Evolutionary conservation across 371 early-diverging fungal genomes (phyloP).

Genomic region (Mortierella sp.): DNA sequence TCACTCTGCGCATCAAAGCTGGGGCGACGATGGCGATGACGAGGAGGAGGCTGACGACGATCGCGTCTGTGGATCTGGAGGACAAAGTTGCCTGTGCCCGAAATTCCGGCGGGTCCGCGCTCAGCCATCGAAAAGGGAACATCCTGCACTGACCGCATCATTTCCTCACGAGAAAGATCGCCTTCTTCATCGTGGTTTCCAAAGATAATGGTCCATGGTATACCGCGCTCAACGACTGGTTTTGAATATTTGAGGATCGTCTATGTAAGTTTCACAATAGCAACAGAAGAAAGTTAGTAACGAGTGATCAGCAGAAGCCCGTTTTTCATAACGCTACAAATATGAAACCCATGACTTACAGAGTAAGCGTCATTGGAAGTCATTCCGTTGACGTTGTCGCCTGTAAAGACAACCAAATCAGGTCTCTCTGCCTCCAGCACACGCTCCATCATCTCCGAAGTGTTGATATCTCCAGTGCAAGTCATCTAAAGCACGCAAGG

Average conservation of each 20-base stretch:
- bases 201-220: conserved; percentile 70
- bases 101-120: conserved; percentile 61
- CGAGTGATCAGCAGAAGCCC: neutral
- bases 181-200: conserved; percentile 71
- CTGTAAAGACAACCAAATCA: conserved; percentile 68
- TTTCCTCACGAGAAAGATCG: conserved; percentile 65
- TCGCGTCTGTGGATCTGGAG: conserved; percentile 49
- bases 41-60: conserved; percentile 3
- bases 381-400: conserved; percentile 68
- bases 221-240: conserved; percentile 61
- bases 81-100: conserved; percentile 66
- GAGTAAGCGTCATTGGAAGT: conserved; percentile 51
- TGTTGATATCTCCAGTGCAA: conserved; percentile 64
- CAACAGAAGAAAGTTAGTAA: neutral
- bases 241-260: conserved; percentile 64
- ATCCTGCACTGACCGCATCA: conserved; percentile 60
- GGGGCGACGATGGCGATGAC: neutral
- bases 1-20: neutral
- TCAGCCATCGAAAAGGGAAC: conserved; percentile 64
- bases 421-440: conserved; percentile 65
- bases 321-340: too few relatives aligned
- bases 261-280: conserved; percentile 8
- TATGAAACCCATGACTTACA: conserved; percentile 26
- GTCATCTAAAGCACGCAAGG: conserved; percentile 44
- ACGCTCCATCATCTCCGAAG: conserved; percentile 60